Evolutionary conservation across 2,329 filamentous ascomycete genomes (phyloP), one percentile per base, ranked within the genome.

Genomic region (Botrytis byssoidea): DNA sequence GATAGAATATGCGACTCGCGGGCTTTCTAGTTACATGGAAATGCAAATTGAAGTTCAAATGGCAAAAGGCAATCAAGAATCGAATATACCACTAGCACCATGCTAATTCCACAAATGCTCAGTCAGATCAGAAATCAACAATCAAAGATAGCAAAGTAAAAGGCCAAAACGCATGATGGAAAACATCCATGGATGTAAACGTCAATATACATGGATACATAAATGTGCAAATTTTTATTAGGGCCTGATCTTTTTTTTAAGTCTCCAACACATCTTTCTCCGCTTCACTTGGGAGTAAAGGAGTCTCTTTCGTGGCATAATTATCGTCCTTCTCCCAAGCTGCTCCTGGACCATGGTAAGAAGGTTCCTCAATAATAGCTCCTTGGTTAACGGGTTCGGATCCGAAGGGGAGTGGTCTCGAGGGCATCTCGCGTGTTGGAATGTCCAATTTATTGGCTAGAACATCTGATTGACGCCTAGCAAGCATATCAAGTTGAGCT

Each of bases 401-500:
- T 71, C 88, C 86, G 79, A 85, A 88, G 42, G 87, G 87, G 57
- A 88, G 78, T 72, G 84, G 79, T 72, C 87, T 83, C 70, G 82
- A 81, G 63, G 88, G 86, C 57, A 89, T 85, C 71, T 85, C 79
- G 40, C 75, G 77, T 74, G 73, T 80, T 68, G 72, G 73, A 80
- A 80, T 46, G 79, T 82, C 84, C 40, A 91, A 83, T 80, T 84
- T 88, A 79, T 85, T 83, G 73, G 89, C 83, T 77, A 93, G 83
- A 72, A 88, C 85, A 77, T 90, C 88, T 72, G 88, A 89, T 83
- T 93, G 91, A 79, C 89, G 87, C 80, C 86, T 85, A 74, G 88
- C 90, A 76, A 94, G 86, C 82, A 91, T 90, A 81, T 92, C 89
- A 78, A 95, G 88, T 83, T 91, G 90, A 75, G 84, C 87, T 78